These are phyloP conservation scores for Fusarium tanahbumbuense DNA, from an alignment of 2,329 filamentous ascomycete species.

Conservation along the genomic window DNA sequence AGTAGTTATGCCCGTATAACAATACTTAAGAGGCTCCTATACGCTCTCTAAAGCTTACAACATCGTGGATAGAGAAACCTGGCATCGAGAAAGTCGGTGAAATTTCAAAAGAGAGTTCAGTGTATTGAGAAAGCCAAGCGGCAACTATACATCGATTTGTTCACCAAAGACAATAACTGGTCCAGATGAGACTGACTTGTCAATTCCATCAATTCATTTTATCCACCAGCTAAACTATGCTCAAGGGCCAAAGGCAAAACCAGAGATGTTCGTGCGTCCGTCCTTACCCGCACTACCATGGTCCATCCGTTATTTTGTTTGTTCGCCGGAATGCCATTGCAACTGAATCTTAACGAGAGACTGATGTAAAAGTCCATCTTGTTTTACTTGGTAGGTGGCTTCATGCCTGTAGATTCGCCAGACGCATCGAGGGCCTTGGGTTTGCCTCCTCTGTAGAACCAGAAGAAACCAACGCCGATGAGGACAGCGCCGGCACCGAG, in stretches of 20 bases:
- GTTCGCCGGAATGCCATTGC: too few species aligned
- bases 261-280: neutral
- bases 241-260: neutral
- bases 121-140: neutral
- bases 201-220: neutral
- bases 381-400: conserved; percentile 26
- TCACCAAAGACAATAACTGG: neutral
- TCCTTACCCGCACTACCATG: neutral
- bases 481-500: conserved; percentile 31
- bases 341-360: neutral
- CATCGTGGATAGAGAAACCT: too few species aligned
- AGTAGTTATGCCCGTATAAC: neutral
- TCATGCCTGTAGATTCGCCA: conserved; percentile 16
- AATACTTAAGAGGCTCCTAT: neutral
- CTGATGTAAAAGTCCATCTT: neutral
- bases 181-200: neutral
- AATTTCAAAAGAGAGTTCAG: neutral
- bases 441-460: conserved; percentile 37
- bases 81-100: neutral
- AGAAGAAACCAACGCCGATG: conserved; percentile 27
- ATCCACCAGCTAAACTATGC: neutral
- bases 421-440: conserved; percentile 14
- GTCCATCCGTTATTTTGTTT: neutral
- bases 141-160: neutral
- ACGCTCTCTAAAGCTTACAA: too few species aligned